These are phyloP conservation scores for Colletotrichum truncatum DNA, from an alignment of 2,329 filamentous ascomycete genomes.

Conservation along the genomic window DNA sequence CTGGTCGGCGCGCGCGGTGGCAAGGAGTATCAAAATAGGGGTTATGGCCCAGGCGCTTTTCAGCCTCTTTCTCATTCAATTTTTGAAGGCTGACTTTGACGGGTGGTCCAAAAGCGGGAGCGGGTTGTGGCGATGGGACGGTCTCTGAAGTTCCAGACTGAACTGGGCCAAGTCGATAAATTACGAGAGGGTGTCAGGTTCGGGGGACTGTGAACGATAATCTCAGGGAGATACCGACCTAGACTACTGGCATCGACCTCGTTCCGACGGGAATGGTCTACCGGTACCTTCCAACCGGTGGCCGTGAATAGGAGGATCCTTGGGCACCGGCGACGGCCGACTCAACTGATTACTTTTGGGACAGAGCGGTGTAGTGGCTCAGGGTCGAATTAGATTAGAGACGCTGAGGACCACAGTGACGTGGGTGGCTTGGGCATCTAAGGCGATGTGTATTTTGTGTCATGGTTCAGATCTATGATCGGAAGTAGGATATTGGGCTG, in stretches of 20 bases:
- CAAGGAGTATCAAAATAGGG: neutral
- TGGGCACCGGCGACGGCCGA: neutral
- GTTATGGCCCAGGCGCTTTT: neutral
- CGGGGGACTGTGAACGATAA: neutral
- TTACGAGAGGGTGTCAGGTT: neutral
- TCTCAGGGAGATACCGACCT: neutral
- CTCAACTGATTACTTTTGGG: conserved; percentile 1
- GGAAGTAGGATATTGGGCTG: neutral
- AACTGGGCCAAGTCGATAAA: neutral
- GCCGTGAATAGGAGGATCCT: conserved; percentile 7
- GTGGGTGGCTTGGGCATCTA: conserved; percentile 22
- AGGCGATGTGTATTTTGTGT: conserved; percentile 2
- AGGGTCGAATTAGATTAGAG: conserved; percentile 12
- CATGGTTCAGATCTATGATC: neutral
- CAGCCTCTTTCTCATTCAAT: neutral
- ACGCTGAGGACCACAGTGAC: conserved; percentile 12
- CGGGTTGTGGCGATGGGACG: conserved; percentile 1
- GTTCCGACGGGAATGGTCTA: neutral
- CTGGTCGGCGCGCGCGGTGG: neutral
- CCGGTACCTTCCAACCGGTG: neutral
- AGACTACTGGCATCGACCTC: conserved; percentile 22
- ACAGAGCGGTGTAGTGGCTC: conserved; percentile 17
- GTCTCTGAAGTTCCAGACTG: conserved; percentile 19
- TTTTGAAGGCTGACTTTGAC: neutral
- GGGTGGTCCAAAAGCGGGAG: neutral